A percentile compares a stretch with the other conserved stretches of the same genome.
Conservation (phyloP, 179 eudicot species). For the Drosera spatulata region DNA sequence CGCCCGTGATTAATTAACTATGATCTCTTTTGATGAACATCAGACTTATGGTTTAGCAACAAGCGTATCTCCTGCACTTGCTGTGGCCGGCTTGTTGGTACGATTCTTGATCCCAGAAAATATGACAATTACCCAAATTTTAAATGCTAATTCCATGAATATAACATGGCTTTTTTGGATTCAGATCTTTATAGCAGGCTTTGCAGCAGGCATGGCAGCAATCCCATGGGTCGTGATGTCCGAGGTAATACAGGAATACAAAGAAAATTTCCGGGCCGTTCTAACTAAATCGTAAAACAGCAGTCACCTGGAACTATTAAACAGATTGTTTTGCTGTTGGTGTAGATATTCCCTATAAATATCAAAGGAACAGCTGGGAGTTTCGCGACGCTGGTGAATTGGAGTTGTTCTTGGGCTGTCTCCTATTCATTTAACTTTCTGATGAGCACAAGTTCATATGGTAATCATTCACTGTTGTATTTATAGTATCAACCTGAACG, state of each 20-base stretch:
- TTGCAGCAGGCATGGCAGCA: conserved; percentile 75
- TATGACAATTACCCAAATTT: too few relatives aligned
- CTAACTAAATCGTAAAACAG: too few relatives aligned
- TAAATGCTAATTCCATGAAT: too few relatives aligned
- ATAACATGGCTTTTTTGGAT: not conserved
- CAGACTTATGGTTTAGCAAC: conserved; percentile 20
- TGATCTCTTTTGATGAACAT: not conserved
- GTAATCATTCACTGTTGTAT: conserved; percentile 5
- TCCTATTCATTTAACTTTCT: conserved; percentile 31
- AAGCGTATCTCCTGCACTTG: conserved; percentile 21
- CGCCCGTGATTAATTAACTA: too few relatives aligned
- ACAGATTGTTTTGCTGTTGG: not conserved
- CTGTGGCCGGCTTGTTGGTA: conserved; percentile 40
- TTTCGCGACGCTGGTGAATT: conserved; percentile 13
- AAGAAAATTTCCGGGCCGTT: too few relatives aligned
- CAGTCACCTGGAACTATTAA: not conserved
- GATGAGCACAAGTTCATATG: conserved; percentile 29
- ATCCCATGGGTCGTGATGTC: conserved; percentile 93
- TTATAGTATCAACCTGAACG: too few relatives aligned
- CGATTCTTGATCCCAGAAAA: not conserved
- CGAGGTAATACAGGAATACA: conserved; percentile 35
- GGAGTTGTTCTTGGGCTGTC: conserved; percentile 17
- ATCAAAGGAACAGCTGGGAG: conserved; percentile 37
- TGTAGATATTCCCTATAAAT: conserved; percentile 31
- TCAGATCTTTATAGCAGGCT: conserved; percentile 42